A percentile compares a stretch with the other conserved stretches of the same genome.
These are phyloP conservation scores for Hansenula sp. DNA, from an alignment of 1,139 yeast genomes.

Conservation along the genomic window DNA sequence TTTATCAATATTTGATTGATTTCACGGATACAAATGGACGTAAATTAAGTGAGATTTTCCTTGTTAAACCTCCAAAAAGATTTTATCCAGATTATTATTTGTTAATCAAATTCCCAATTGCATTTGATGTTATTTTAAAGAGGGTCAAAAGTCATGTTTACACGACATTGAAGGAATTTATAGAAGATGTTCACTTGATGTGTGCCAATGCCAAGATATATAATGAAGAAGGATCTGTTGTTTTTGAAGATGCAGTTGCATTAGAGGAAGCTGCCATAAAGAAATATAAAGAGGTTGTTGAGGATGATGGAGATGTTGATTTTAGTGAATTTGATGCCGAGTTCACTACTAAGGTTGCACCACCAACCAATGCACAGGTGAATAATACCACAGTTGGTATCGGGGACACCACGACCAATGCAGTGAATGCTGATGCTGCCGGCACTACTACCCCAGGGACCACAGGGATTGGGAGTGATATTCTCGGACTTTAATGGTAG, in stretches of 20 bases:
- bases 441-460: too few species aligned
- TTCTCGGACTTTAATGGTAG: too few species aligned
- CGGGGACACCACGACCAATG: too few species aligned
- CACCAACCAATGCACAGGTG: constrained; percentile 3
- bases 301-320: constrained; percentile 33
- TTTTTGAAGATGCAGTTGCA: constrained; percentile 70
- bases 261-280: constrained; percentile 48
- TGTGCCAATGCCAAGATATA: constrained; percentile 82
- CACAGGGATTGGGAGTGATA: too few species aligned
- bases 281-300: constrained; percentile 30
- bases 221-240: constrained; percentile 85
- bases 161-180: constrained; percentile 51
- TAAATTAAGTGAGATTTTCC: constrained; percentile 55
- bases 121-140: constrained; percentile 64
- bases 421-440: too few species aligned
- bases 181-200: constrained; percentile 73
- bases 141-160: constrained; percentile 54
- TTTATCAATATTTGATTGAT: constrained; percentile 42
- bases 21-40: constrained; percentile 40
- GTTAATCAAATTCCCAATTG: constrained; percentile 76
- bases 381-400: background rate
- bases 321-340: constrained; percentile 47
- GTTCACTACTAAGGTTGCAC: constrained; percentile 32
- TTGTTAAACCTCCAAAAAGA: constrained; percentile 66
- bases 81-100: constrained; percentile 86